These are phyloP conservation scores for Plasmodium gonderi DNA, from an alignment of 169 alveolate genomes.

Conservation along the genomic window DNA sequence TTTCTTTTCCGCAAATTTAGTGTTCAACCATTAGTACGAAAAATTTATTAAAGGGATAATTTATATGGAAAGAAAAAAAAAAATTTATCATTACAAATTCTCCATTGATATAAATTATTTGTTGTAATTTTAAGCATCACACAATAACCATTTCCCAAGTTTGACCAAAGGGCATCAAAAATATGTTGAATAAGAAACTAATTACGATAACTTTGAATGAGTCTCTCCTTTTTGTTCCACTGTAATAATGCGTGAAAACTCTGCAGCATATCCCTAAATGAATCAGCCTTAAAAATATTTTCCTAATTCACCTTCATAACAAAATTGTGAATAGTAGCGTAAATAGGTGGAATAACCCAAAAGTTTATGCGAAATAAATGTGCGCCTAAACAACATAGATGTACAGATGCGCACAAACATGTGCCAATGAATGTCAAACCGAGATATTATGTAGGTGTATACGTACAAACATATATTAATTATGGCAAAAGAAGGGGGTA, in stretches of 20 bases:
- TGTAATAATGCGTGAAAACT: no score
- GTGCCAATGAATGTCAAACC: no score
- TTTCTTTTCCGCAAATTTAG: not conserved
- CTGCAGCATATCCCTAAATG: not conserved
- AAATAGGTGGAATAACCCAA: not conserved
- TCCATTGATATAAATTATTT: not conserved
- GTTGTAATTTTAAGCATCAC: not conserved
- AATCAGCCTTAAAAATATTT: not conserved
- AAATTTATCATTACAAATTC: not conserved
- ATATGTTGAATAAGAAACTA: not conserved
- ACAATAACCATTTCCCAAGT: not conserved
- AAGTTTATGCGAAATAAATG: not conserved
- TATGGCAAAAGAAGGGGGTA: no score
- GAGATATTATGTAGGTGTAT: no score
- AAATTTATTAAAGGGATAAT: not conserved
- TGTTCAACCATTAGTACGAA: not conserved
- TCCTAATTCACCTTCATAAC: not conserved
- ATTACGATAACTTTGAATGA: not conserved
- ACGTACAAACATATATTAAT: no score
- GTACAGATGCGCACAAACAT: no score
- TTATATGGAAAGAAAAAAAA: not conserved
- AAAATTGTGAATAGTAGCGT: not conserved
- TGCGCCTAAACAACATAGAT: no score
- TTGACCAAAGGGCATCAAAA: not conserved
- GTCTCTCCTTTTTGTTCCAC: not conserved